Conservation (phyloP, 805 yeast genomes). For the Yarrowia sp. region DNA sequence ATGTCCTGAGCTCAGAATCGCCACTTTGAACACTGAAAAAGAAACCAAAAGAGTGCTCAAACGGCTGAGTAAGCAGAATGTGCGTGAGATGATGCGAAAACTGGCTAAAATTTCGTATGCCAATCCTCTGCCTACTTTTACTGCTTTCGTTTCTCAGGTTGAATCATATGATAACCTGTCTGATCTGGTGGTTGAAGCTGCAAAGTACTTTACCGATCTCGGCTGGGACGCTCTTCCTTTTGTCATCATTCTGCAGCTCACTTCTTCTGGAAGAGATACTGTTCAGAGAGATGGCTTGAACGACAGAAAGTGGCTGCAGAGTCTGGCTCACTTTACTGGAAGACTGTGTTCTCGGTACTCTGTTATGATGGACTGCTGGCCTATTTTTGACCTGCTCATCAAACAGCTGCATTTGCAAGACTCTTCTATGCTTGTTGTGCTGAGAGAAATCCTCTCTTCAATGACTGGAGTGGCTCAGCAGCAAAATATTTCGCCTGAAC, state of each 20-base stretch:
- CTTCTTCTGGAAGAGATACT: conserved; percentile 58
- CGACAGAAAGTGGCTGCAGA: conserved; percentile 79
- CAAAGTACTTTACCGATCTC: conserved; percentile 67
- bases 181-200: conserved; percentile 72
- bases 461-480: conserved; percentile 80
- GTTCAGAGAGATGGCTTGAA: conserved; percentile 76
- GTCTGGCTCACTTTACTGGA: conserved; percentile 76
- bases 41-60: conserved; percentile 75
- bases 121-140: conserved; percentile 76
- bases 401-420: conserved; percentile 63
- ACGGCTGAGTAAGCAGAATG: conserved; percentile 77
- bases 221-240: conserved; percentile 85
- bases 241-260: conserved; percentile 67
- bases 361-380: conserved; percentile 53
- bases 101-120: conserved; percentile 68
- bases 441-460: conserved; percentile 62
- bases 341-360: conserved; percentile 59
- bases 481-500: conserved; percentile 63
- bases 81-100: conserved; percentile 65
- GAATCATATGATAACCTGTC: conserved; percentile 90
- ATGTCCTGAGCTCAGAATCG: conserved; percentile 54
- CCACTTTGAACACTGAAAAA: conserved; percentile 67
- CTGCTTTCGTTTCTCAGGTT: conserved; percentile 70
- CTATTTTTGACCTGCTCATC: conserved; percentile 58
- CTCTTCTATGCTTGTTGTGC: conserved; percentile 57